Evolutionary conservation across 2,329 filamentous ascomycete species (phyloP), one percentile per base, ranked within the genome.

Genomic region (Pezicula rhizophila): DNA sequence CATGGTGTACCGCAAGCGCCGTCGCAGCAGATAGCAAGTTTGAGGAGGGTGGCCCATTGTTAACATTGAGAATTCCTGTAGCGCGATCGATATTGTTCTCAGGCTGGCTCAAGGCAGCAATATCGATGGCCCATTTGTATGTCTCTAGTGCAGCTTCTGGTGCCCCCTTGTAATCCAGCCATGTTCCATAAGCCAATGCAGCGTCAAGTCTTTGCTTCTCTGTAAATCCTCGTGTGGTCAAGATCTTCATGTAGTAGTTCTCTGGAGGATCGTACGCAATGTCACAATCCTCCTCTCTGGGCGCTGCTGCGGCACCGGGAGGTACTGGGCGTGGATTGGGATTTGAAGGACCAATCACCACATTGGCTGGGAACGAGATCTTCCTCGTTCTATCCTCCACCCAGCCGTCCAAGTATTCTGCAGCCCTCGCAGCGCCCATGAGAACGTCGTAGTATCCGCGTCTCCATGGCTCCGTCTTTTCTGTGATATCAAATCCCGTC

Each of bases 361-460:
- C 82, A 41, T 87, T 82, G 5, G 79, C 77, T 0, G 87, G 82
- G 56, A 88, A 92, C 26, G 85, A 77, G 23, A 85, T 68, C 38
- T 77, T 75, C 54, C 82, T 76, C 8, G 77, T 84, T 31, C 34
- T 80, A 66, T 95, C 89, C 39, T 77, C 74, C 14, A 95, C 74
- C 77, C 84, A 89, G 42, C 85, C 86, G 55, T 96, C 88, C 20
- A 95, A 70, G 57, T 91, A 81, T 68, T 96, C 91, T 4, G 89
- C 83, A 0, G 84, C 81, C 56, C 80, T 80, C 1, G 85, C 91
- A 51, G 81, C 80, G 10, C 85, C 77, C 80, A 96, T 88, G 42
- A 96, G 70, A 3, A 84, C 78, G 60, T 95, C 82, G 61, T 85
- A 90, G 68, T 97, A 97, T 1, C 89, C 90, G 48, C 88, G 76